Conservation (phyloP, 148 eudicot species). For the Euryodendron excelsum region DNA sequence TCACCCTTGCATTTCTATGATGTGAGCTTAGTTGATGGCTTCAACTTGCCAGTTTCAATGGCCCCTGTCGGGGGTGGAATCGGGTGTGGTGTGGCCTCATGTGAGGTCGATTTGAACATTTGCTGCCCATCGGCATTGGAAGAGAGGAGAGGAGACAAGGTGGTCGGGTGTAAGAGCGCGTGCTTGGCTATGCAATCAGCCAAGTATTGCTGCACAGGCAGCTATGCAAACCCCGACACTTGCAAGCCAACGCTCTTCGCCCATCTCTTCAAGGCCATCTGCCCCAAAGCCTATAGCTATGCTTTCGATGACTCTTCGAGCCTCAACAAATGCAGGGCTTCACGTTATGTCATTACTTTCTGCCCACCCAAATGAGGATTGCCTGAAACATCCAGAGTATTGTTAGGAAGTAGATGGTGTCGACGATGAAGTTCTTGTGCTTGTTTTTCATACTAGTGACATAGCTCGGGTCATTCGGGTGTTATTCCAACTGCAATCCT, state of each 20-base stretch:
- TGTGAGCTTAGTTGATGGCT: slow-evolving; percentile 87
- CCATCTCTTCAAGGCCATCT: slow-evolving; percentile 69
- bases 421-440: no score
- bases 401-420: no score
- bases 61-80: slow-evolving; percentile 70
- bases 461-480: no score
- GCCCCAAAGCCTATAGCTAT: slow-evolving; percentile 83
- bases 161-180: slow-evolving; percentile 88
- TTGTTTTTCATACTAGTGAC: no score
- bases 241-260: slow-evolving; percentile 79
- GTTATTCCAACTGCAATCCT: no score
- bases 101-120: slow-evolving; percentile 65
- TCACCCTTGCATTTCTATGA: slow-evolving; percentile 91
- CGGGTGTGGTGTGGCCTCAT: slow-evolving; percentile 71
- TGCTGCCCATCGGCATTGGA: slow-evolving; percentile 85
- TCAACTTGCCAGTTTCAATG: slow-evolving; percentile 83
- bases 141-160: slow-evolving; percentile 46
- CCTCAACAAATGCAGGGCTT: slow-evolving; percentile 72
- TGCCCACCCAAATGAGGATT: slow-evolving; percentile 65
- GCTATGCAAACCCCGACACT: slow-evolving; percentile 53
- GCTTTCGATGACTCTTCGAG: slow-evolving; percentile 86
- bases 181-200: slow-evolving; percentile 72
- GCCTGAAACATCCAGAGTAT: no score
- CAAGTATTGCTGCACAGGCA: slow-evolving; percentile 77
- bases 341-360: slow-evolving; percentile 77